Evolutionary conservation across 176 grass and related monocot genomes (phyloP).

Genomic region (Thinopyrum elongatum): DNA sequence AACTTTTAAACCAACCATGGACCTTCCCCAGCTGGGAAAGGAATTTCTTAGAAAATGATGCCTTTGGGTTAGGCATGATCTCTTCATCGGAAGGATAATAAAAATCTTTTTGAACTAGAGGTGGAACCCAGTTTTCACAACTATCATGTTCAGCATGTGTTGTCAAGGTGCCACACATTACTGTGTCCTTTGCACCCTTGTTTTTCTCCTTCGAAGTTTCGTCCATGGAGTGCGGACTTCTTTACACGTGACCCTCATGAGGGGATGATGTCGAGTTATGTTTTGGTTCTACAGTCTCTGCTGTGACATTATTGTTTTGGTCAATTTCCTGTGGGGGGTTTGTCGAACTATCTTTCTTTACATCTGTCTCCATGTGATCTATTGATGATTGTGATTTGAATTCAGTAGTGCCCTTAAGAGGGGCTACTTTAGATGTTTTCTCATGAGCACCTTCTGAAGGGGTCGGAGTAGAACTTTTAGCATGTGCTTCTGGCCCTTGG

Average conservation of each 20-base stretch:
- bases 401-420: neutral
- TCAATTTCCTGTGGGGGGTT: neutral
- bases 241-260: neutral
- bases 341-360: neutral
- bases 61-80: neutral
- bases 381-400: neutral
- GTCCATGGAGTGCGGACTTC: no score
- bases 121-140: neutral
- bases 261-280: neutral
- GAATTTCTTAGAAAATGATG: neutral
- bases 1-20: neutral
- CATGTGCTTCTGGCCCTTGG: neutral
- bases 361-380: neutral
- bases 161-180: neutral
- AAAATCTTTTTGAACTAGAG: neutral
- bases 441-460: neutral
- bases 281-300: rapidly evolving
- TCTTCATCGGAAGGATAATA: slow-evolving; percentile 1
- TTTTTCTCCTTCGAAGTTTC: neutral
- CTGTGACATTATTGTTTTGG: no score
- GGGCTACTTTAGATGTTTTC: neutral
- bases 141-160: neutral
- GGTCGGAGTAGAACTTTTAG: no score
- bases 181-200: rapidly evolving
- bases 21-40: neutral